A percentile compares a stretch with the other conserved stretches of the same genome.
Evolutionary conservation across 331 rosid genomes (phyloP).

Genomic region (Malus hybrid): DNA sequence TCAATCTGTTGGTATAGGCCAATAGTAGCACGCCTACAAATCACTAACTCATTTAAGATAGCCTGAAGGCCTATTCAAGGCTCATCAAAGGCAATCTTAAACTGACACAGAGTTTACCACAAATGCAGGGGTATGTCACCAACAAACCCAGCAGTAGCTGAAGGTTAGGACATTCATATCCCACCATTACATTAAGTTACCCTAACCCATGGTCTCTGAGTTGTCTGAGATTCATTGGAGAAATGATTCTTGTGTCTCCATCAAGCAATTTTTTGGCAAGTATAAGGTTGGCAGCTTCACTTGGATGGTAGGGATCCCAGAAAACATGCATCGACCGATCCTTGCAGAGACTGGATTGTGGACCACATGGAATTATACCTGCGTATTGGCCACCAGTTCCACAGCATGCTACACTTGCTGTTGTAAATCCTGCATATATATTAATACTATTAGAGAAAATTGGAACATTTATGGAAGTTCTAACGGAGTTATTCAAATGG

Average conservation of each 20-base stretch:
- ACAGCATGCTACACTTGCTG: slow-evolving; percentile 76
- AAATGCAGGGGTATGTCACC: no score
- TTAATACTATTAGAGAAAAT: no score
- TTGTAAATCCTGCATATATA: slow-evolving; percentile 49
- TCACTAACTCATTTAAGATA: no score
- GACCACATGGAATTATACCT: slow-evolving; percentile 91
- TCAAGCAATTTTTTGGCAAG: slow-evolving; percentile 68
- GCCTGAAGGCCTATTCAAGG: no score
- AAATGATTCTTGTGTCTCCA: slow-evolving; percentile 57
- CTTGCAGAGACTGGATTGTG: slow-evolving; percentile 61
- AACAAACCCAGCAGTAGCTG: no score
- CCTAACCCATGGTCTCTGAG: slow-evolving; percentile 46
- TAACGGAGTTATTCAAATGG: no score
- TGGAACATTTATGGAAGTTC: no score
- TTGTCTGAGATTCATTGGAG: slow-evolving; percentile 80
- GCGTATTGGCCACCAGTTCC: slow-evolving; percentile 92
- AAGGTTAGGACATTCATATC: not conserved
- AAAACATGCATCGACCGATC: slow-evolving; percentile 73
- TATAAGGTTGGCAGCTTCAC: slow-evolving; percentile 80
- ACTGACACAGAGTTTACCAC: no score
- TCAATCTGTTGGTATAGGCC: no score
- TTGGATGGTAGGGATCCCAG: slow-evolving; percentile 98
- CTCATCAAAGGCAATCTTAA: no score
- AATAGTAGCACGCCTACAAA: no score
- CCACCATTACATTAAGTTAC: no score